A percentile compares a stretch with the other conserved stretches of the same genome.
Conservation (phyloP, 805 yeast species). For the Starmerella sp. region DNA sequence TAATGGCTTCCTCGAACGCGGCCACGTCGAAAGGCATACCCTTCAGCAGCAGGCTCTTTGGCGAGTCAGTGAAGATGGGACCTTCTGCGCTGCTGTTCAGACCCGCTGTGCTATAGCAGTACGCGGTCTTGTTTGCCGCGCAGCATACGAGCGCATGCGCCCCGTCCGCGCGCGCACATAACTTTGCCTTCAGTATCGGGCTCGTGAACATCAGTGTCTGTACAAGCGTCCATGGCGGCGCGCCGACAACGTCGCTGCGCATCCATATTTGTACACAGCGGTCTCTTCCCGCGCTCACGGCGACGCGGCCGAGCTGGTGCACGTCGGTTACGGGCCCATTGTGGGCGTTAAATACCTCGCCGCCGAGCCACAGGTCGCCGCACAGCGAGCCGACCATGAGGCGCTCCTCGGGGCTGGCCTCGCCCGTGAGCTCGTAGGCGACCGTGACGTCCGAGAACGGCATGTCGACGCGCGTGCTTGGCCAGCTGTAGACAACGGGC, state of each 20-base stretch:
- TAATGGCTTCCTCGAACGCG: background rate
- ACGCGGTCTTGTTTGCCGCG: slow-evolving; percentile 51
- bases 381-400: slow-evolving; percentile 11
- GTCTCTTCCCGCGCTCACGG: slow-evolving; percentile 19
- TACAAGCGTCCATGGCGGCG: slow-evolving; percentile 38
- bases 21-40: slow-evolving; percentile 40
- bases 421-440: background rate
- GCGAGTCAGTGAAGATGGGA: slow-evolving; percentile 24
- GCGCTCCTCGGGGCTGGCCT: background rate
- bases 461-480: background rate
- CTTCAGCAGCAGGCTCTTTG: slow-evolving; percentile 41
- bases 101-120: slow-evolving; percentile 35
- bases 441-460: slow-evolving; percentile 5
- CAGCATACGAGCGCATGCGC: slow-evolving; percentile 32
- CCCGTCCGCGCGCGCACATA: slow-evolving; percentile 24
- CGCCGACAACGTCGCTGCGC: background rate
- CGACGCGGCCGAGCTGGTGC: slow-evolving; percentile 2
- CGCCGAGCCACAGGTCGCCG: slow-evolving; percentile 11
- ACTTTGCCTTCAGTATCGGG: slow-evolving; percentile 21
- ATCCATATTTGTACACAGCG: slow-evolving; percentile 20
- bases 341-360: slow-evolving; percentile 15
- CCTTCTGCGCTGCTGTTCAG: slow-evolving; percentile 16
- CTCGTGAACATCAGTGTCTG: slow-evolving; percentile 38
- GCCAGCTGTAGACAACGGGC: slow-evolving; percentile 7
- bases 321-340: slow-evolving; percentile 21